phyloP scores from a whole-genome alignment of 768 basidiomycete species.

The Erythrobasidium yunnanense region DNA sequence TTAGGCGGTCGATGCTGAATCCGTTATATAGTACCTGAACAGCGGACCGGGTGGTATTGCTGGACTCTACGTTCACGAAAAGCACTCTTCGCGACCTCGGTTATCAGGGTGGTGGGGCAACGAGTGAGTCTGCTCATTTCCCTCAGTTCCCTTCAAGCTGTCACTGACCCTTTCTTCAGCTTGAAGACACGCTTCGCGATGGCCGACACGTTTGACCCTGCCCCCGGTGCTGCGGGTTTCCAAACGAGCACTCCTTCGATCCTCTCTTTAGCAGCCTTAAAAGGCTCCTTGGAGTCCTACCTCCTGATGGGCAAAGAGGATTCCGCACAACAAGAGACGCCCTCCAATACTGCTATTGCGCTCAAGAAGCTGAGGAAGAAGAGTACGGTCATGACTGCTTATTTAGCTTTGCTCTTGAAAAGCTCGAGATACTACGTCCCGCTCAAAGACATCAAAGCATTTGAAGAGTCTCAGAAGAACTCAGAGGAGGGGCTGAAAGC shows the following conservation, averaged over 20 bases:
- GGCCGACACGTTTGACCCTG: constrained; percentile 70
- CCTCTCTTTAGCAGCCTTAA: constrained; percentile 66
- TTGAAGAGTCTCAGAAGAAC: constrained; percentile 20
- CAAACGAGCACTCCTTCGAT: constrained; percentile 92
- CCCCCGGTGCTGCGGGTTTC: constrained; percentile 83
- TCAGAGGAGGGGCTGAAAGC: constrained; percentile 38
- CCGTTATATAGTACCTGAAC: constrained; percentile 59
- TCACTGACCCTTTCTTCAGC: constrained; percentile 4
- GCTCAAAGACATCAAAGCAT: constrained; percentile 40
- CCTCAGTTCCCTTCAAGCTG: neutral
- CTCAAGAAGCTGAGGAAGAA: constrained; percentile 44
- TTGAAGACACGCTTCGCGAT: constrained; percentile 76
- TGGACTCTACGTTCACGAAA: constrained; percentile 75
- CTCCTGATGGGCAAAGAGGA: neutral
- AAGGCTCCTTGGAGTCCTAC: constrained; percentile 56
- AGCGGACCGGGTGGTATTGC: constrained; percentile 94
- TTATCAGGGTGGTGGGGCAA: constrained; percentile 98
- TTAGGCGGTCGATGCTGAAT: neutral
- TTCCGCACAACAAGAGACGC: constrained; percentile 10
- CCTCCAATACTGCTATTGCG: neutral
- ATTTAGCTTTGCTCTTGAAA: constrained; percentile 27
- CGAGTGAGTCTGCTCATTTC: constrained; percentile 42
- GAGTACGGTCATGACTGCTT: constrained; percentile 37
- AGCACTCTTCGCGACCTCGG: constrained; percentile 45
- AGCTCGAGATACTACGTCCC: constrained; percentile 57